Base-by-base conservation (phyloP, 164 flowering plant genomes). In the Kingdonia uniflora region DNA sequence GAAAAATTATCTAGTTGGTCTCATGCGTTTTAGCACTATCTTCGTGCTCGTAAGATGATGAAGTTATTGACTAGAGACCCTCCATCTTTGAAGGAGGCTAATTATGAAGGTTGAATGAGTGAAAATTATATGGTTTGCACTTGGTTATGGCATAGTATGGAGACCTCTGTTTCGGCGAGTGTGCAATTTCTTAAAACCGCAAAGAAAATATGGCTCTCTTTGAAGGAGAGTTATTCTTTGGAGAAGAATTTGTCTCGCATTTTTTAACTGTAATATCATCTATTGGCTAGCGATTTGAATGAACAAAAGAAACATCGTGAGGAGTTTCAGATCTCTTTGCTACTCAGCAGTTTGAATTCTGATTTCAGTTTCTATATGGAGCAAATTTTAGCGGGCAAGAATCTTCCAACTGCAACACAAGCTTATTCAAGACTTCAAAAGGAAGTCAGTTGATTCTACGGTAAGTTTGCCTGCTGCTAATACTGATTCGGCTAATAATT, bases 61-160 rank as follows among this genome's bases (percentile, higher is more conserved):
- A 45, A 45, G 24, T 16, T 16, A 4, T 19, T 45, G 7, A 16
- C 4, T 45, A 13, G 16, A 1, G 20, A 17, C 16, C 49, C 22
- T 2, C 22, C 49, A 45, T 4, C 5, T 45, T 42, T 7, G 7
- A 20, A 13, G 2, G 49, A 5, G 5, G 0, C 49, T 7, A 45
- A 19, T 8, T 19, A 45, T 45, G 49, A 45, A 7, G 49, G 16
- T 19, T 45, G 49, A 19, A 45, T 45, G 24, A 5, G 19, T 5
- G 19, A 17, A 2, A 45, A 45, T 45, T 45, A 19, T 12, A 45
- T 19, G 24, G 23, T 45, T 19, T 11, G 19, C 13, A 45, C 49
- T 19, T 19, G 11, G 49, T 19, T 45, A 45, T 19, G 49, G 49
- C 14, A 16, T 45, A 45, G 49, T 45, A 45, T 16, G 49, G 24